Evolutionary conservation across 176 grass and related monocot genomes (phyloP).

Genomic region (Cenchrus fungigraminus): DNA sequence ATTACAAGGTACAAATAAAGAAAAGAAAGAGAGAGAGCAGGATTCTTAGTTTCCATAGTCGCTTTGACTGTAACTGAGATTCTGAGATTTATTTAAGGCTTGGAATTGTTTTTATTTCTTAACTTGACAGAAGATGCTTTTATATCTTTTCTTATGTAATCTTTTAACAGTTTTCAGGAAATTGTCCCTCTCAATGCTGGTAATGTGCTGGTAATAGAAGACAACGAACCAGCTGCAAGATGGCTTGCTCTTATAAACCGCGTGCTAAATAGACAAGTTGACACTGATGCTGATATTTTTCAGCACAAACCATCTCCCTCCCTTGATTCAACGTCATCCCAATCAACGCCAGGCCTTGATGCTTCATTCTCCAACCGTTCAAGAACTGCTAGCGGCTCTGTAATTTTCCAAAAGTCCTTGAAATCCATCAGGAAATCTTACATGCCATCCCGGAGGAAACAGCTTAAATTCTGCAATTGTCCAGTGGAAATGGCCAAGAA

Average conservation of each 20-base stretch:
- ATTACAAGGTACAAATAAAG: background rate
- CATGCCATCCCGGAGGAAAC: conserved; percentile 67
- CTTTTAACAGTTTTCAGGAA: conserved; percentile 86
- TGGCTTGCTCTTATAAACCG: conserved; percentile 81
- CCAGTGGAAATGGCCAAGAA: conserved; percentile 71
- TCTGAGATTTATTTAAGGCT: conserved; percentile 5
- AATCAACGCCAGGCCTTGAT: conserved; percentile 50
- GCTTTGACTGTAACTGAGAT: conserved; percentile 4
- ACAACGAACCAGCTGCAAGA: conserved; percentile 76
- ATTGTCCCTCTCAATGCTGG: conserved; percentile 96
- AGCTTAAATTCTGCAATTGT: conserved; percentile 80
- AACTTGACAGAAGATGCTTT: background rate
- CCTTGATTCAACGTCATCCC: conserved; percentile 53
- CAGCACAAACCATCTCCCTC: conserved; percentile 50
- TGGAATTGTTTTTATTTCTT: background rate
- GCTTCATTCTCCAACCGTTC: conserved; percentile 57
- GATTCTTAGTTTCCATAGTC: background rate
- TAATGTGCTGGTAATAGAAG: conserved; percentile 91
- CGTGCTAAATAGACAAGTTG: conserved; percentile 51
- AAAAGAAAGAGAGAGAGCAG: background rate
- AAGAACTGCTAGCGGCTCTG: conserved; percentile 60
- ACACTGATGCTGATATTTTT: conserved; percentile 51
- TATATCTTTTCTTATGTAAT: background rate
- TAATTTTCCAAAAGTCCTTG: conserved; percentile 85
- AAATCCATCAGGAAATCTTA: conserved; percentile 86